A percentile compares a stretch with the other conserved stretches of the same genome.
Evolutionary conservation across 768 basidiomycete genomes (phyloP).

Genomic region (Agrocybe praecox): DNA sequence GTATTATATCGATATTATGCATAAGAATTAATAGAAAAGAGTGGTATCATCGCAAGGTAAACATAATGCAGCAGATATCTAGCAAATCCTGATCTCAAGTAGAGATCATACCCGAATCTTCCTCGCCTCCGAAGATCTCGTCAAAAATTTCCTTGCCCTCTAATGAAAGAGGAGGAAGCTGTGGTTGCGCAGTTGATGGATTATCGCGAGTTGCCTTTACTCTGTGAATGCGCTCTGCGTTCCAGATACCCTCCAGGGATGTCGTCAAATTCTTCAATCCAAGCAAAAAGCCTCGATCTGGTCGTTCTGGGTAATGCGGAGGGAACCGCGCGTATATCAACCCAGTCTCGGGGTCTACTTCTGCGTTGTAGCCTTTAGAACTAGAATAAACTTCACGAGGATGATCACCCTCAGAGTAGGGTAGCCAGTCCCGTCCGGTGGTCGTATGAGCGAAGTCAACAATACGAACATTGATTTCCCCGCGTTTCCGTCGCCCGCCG

Average conservation of each 20-base stretch:
- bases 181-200: slow-evolving; percentile 41
- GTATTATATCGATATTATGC: not conserved
- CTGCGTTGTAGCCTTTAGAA: slow-evolving; percentile 78
- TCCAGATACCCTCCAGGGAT: slow-evolving; percentile 84
- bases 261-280: slow-evolving; percentile 83
- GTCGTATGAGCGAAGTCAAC: slow-evolving; percentile 99
- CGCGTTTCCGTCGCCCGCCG: slow-evolving; percentile 71
- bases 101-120: slow-evolving; percentile 79
- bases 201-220: slow-evolving; percentile 67
- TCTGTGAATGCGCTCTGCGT: slow-evolving; percentile 75
- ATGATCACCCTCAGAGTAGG: slow-evolving; percentile 48
- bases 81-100: slow-evolving; percentile 39
- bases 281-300: slow-evolving; percentile 93
- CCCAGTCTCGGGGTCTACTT: slow-evolving; percentile 81
- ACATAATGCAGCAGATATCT: slow-evolving; percentile 5
- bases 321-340: slow-evolving; percentile 91
- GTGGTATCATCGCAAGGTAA: slow-evolving; percentile 16
- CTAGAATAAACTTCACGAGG: slow-evolving; percentile 53
- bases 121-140: slow-evolving; percentile 67
- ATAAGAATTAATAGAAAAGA: not conserved
- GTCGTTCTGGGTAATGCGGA: slow-evolving; percentile 84
- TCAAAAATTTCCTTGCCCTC: slow-evolving; percentile 83
- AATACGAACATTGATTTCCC: slow-evolving; percentile 93
- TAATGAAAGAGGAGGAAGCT: slow-evolving; percentile 64
- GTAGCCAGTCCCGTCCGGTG: slow-evolving; percentile 89